These are phyloP conservation scores for Lophium mytilinum DNA, from an alignment of 495 filamentous ascomycete species.

Conservation along the genomic window DNA sequence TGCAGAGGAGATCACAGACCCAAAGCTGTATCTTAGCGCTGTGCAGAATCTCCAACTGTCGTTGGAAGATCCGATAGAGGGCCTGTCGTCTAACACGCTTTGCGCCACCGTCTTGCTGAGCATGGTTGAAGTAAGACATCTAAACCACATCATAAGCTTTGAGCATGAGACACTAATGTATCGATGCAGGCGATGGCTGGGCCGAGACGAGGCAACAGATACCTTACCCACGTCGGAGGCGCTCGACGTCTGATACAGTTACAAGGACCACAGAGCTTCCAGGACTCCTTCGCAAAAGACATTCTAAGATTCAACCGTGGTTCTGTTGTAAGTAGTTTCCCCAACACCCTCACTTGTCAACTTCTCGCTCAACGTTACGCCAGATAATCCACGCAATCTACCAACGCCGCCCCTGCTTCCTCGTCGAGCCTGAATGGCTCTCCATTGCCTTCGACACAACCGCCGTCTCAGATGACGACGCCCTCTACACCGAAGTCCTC, in stretches of 20 bases:
- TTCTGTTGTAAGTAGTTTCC: constrained; percentile 6
- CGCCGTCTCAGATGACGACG: constrained; percentile 9
- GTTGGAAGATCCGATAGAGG: constrained; percentile 6
- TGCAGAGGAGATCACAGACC: constrained; percentile 11
- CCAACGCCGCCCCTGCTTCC: constrained; percentile 15
- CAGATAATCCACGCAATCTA: constrained; percentile 18
- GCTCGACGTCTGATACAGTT: constrained; percentile 15
- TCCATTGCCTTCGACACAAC: constrained; percentile 17
- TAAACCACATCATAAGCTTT: not conserved
- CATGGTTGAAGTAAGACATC: constrained; percentile 9
- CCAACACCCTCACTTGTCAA: not conserved
- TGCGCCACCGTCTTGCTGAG: constrained; percentile 16
- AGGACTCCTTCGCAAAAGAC: constrained; percentile 12
- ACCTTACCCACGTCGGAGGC: constrained; percentile 17
- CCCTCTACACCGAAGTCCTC: constrained; percentile 12
- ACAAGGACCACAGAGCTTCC: constrained; percentile 7
- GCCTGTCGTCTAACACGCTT: constrained; percentile 15
- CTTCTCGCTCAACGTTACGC: not conserved
- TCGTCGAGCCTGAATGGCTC: constrained; percentile 9
- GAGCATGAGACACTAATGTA: not conserved
- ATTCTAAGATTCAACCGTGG: constrained; percentile 13
- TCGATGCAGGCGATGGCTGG: constrained; percentile 12
- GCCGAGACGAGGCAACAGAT: constrained; percentile 10
- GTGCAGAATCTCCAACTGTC: constrained; percentile 9
- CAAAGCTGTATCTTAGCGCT: constrained; percentile 10